A percentile compares a stretch with the other conserved stretches of the same genome.
Conservation (phyloP, 352 stramenopile genomes). For the Blastocystis sp. region DNA sequence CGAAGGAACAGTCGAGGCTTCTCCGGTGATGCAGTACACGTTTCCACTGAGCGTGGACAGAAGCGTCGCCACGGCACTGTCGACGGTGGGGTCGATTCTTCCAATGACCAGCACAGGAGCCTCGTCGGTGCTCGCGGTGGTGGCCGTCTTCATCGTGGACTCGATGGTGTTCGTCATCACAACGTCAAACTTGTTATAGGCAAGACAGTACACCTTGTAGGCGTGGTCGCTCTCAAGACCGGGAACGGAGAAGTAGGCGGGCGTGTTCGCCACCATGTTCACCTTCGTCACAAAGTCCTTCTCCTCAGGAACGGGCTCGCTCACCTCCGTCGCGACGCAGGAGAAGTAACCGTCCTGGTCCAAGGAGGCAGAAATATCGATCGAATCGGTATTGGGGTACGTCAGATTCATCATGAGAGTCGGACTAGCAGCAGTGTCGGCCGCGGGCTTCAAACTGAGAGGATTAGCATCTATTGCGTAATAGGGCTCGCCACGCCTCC, state of each 20-base stretch:
- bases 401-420: not conserved
- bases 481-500: not conserved
- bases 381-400: not conserved
- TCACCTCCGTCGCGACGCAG: slow-evolving; percentile 7
- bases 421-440: not conserved
- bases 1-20: not conserved
- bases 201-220: slow-evolving; percentile 58
- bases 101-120: slow-evolving; percentile 46
- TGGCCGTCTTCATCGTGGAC: not conserved
- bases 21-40: not conserved
- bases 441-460: slow-evolving; percentile 1
- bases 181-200: slow-evolving; percentile 13
- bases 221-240: not conserved
- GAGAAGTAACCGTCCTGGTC: slow-evolving; percentile 2
- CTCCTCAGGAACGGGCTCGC: not conserved
- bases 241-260: not conserved
- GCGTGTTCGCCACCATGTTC: not conserved
- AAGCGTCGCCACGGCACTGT: not conserved
- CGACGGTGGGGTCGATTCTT: not conserved
- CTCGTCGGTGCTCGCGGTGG: not conserved
- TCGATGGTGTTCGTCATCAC: not conserved
- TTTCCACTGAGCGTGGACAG: not conserved
- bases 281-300: not conserved
- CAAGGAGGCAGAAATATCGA: not conserved
- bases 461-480: not conserved